Evolutionary conservation across 768 basidiomycete species (phyloP).

Genomic region (Sporobolomyces roseus): DNA sequence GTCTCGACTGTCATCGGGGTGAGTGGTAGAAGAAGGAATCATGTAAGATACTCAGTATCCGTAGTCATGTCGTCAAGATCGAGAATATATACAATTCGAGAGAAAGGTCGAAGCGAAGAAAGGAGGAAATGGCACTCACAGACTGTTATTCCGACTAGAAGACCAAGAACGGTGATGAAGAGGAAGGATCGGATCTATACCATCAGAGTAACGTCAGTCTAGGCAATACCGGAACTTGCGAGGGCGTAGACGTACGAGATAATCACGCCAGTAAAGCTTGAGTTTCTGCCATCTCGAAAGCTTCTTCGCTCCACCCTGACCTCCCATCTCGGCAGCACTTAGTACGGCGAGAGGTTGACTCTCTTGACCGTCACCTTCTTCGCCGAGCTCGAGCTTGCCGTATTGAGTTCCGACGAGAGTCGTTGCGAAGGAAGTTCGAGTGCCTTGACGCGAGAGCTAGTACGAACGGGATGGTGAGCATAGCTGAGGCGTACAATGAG

Average conservation of each 20-base stretch:
- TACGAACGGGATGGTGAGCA: neutral
- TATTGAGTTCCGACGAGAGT: constrained; percentile 27
- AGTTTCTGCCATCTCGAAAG: constrained; percentile 1
- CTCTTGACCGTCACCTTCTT: constrained; percentile 12
- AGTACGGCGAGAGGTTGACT: neutral
- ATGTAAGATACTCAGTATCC: too few relatives aligned
- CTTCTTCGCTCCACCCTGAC: neutral
- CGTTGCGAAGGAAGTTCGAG: constrained; percentile 18
- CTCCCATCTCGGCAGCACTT: neutral
- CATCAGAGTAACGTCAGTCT: neutral
- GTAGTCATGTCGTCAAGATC: neutral
- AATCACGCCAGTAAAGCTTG: constrained; percentile 16
- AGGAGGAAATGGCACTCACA: neutral
- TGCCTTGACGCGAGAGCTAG: constrained; percentile 20
- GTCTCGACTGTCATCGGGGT: constrained; percentile 10
- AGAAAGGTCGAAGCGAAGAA: too few relatives aligned
- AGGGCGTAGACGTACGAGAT: constrained; percentile 20
- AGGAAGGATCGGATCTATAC: constrained; percentile 3
- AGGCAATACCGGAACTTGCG: too few relatives aligned
- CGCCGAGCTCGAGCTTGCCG: constrained; percentile 14
- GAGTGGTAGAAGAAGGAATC: too few relatives aligned
- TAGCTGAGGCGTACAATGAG: neutral
- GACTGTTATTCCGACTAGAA: constrained; percentile 15
- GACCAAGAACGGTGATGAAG: neutral
- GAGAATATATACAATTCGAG: too few relatives aligned